phyloP scores from a whole-genome alignment of 345 rosid genomes.

The Raphanus sativus region DNA sequence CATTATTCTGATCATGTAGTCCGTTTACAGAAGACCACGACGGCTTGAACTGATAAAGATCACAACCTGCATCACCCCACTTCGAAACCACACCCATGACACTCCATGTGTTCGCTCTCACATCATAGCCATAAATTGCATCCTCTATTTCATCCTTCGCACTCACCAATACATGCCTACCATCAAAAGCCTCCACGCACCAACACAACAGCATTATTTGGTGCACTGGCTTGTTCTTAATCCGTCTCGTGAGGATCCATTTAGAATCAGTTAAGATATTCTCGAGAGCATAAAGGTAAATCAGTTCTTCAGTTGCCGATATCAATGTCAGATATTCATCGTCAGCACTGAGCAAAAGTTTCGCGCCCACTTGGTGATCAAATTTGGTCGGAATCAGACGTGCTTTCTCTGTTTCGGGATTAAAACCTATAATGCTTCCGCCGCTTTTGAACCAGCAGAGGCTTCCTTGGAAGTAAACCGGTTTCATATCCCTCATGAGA shows the following conservation, averaged over 20 bases:
- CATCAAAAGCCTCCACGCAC: constrained; percentile 12
- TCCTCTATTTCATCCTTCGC: not conserved
- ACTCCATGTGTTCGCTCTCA: not conserved
- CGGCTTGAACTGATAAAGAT: constrained; percentile 10
- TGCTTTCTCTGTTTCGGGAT: not conserved
- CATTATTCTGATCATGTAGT: not conserved
- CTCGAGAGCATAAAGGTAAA: not conserved
- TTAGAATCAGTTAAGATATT: not conserved
- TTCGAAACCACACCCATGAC: not conserved
- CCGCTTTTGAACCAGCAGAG: constrained; percentile 21
- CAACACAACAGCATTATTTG: not conserved
- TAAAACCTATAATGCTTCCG: constrained; percentile 6
- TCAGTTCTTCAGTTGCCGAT: not conserved
- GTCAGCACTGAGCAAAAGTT: not conserved
- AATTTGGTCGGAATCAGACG: not conserved
- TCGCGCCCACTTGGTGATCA: too few species aligned
- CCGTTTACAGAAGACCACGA: constrained; percentile 14
- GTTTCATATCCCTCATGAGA: not conserved
- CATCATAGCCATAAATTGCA: not conserved
- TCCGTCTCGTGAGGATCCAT: not conserved
- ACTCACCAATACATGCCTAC: not conserved
- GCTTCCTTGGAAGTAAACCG: constrained; percentile 5
- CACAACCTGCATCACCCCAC: not conserved
- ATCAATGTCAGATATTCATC: not conserved
- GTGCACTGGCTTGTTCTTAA: not conserved